phyloP scores from a whole-genome alignment of 257 asterid species.

The Osmanthus fragrans region DNA sequence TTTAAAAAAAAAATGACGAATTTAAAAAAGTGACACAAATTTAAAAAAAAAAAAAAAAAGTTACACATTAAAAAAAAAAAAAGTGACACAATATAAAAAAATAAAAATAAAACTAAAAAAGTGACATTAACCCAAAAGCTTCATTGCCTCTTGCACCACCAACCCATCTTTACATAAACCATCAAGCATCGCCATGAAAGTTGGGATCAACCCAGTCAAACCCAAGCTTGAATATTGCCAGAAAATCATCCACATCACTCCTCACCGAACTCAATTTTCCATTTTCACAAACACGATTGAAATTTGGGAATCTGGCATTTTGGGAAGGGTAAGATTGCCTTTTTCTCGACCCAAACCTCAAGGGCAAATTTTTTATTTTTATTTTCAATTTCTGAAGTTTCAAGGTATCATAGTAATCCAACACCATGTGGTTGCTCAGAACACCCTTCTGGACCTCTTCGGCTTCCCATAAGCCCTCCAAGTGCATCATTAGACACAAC shows the following conservation, averaged over 20 bases:
- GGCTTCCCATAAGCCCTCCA: constrained; percentile 31
- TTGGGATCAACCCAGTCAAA: constrained; percentile 79
- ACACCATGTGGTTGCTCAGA: constrained; percentile 59
- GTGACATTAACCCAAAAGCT: too few species aligned
- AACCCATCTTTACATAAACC: constrained; percentile 51
- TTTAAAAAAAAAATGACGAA: too few species aligned
- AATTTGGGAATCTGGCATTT: constrained; percentile 26
- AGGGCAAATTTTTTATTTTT: constrained; percentile 28
- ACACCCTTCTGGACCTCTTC: constrained; percentile 37
- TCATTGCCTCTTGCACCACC: constrained; percentile 74
- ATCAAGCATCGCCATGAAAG: constrained; percentile 91
- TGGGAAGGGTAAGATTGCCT: constrained; percentile 26
- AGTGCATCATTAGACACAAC: constrained; percentile 50
- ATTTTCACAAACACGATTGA: constrained; percentile 27
- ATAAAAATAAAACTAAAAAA: too few species aligned
- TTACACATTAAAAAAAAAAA: neutral
- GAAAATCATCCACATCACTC: constrained; percentile 54
- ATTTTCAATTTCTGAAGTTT: constrained; percentile 48
- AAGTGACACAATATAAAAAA: too few species aligned
- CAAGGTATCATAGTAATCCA: constrained; percentile 59
- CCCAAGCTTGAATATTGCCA: constrained; percentile 74
- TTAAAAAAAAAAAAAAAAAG: too few species aligned
- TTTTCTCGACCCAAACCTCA: constrained; percentile 29
- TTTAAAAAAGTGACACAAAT: too few species aligned
- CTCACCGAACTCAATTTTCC: constrained; percentile 30